Evolutionary conservation across 306 rosid genomes (phyloP).

Genomic region (Inga oerstediana): DNA sequence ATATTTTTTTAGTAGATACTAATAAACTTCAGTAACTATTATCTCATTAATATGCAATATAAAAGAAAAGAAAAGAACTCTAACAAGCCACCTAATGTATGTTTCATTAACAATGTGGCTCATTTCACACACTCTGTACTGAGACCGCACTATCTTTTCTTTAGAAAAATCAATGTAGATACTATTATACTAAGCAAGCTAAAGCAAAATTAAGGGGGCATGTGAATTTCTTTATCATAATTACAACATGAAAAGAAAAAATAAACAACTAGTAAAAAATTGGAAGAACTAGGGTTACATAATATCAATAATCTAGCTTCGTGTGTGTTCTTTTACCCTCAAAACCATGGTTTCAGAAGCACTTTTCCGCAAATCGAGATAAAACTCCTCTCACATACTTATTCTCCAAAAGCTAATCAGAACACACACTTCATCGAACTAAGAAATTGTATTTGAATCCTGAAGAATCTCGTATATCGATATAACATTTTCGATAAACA

Average conservation of each 20-base stretch:
- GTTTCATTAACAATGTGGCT: not conserved
- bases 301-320: slow-evolving; percentile 31
- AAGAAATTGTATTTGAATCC: slow-evolving; percentile 56
- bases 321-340: too few species aligned
- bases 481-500: slow-evolving; percentile 78
- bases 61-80: too few species aligned
- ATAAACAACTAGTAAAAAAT: slow-evolving; percentile 31
- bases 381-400: too few species aligned
- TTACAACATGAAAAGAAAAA: slow-evolving; percentile 10
- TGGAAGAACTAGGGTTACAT: slow-evolving; percentile 26
- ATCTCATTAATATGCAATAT: not conserved
- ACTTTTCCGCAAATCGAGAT: too few species aligned
- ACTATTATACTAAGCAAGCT: too few species aligned
- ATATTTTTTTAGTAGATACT: not conserved
- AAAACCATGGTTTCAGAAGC: too few species aligned
- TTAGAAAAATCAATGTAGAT: too few species aligned
- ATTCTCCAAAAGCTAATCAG: too few species aligned
- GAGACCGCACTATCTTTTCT: not conserved
- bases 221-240: slow-evolving; percentile 28
- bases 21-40: not conserved
- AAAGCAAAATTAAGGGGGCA: not conserved
- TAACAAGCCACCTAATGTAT: not conserved
- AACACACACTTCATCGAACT: slow-evolving; percentile 37
- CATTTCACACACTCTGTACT: not conserved
- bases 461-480: slow-evolving; percentile 81